These are phyloP conservation scores for Nepenthes gracilis DNA, from an alignment of 148 eudicot genomes.

Conservation along the genomic window DNA sequence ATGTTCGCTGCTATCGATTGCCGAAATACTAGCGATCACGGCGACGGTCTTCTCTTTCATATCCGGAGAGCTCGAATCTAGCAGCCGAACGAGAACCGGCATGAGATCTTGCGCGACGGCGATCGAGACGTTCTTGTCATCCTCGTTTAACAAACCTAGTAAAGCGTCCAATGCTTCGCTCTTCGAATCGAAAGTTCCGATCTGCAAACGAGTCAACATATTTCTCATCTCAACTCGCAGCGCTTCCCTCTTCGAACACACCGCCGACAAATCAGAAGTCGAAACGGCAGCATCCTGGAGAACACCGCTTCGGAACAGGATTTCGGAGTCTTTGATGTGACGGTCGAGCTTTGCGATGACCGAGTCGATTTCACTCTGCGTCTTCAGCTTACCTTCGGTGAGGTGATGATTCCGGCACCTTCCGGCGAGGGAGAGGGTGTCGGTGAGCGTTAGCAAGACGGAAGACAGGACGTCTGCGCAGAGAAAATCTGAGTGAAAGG, in stretches of 20 bases:
- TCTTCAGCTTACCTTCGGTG: conserved; percentile 54
- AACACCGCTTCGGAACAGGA: conserved; percentile 36
- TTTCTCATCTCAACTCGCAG: conserved; percentile 36
- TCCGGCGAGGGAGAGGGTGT: conserved; percentile 32
- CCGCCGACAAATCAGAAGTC: neutral
- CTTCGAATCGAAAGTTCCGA: conserved; percentile 45
- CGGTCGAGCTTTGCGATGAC: conserved; percentile 39
- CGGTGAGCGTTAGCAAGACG: conserved; percentile 32
- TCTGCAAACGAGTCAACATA: conserved; percentile 63
- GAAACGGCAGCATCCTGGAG: conserved; percentile 11
- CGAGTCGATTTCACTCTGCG: conserved; percentile 67
- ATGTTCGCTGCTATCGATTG: conserved; percentile 45
- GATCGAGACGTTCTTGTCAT: conserved; percentile 61
- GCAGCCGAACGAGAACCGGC: conserved; percentile 53
- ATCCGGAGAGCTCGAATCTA: conserved; percentile 54
- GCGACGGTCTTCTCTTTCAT: conserved; percentile 58
- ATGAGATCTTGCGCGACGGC: conserved; percentile 77
- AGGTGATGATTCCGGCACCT: conserved; percentile 22
- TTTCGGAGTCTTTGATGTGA: conserved; percentile 35
- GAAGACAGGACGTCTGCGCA: conserved; percentile 35
- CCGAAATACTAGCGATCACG: conserved; percentile 56
- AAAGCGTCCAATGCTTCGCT: conserved; percentile 43
- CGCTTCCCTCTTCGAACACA: conserved; percentile 19
- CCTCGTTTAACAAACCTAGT: conserved; percentile 32
- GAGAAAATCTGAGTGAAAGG: conserved; percentile 19